Evolutionary conservation across 352 stramenopile genomes (phyloP), one percentile per base, ranked within the genome.

Genomic region (Phytophthora colocasiae): DNA sequence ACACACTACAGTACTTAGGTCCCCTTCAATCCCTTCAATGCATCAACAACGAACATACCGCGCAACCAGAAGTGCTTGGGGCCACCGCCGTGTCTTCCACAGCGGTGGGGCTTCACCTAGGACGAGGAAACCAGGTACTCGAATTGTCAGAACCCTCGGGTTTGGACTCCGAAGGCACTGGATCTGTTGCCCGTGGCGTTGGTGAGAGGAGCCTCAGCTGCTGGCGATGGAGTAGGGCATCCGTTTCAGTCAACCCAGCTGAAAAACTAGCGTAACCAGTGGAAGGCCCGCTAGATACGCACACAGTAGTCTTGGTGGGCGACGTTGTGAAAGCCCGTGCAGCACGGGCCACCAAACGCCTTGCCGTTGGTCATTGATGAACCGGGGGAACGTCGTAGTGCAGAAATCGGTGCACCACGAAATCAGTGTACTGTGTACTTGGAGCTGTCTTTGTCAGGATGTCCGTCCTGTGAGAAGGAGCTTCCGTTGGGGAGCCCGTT

Each of bases 321-420:
- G 51, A 66, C 26, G 44, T 63, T n/a, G 70, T 74, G 55, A 78
- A 74, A 26, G 67, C 60, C 84, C 54, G 67, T 80, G 75, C 78
- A 86, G 50, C 78, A 86, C 60, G 78, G 78, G 63, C 84, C 78
- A 9, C 78, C 78, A 59, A 87, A 81, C 34, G 73, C 78, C 17
- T 62, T 69, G 38, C 78, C 78, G 62, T 74, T 72, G 17, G 65
- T 81, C 58, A 80, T 72, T 4, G 43, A 50, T 1, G 62, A 11
- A 12, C 68, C 68, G n/a, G 62, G 62, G 62, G 60, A 77, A 77
- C 32, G 32, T 63, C 1, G 41, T 49, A 11, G 56, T 48, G 34
- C 69, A 77, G 49, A 77, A 70, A 2, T 48, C 44, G 1, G 32
- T 12, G 9, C 36, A 50, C 76, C 76, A 84, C 31, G 39, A 84